phyloP scores from a whole-genome alignment of 2,329 filamentous ascomycete species.

The Exophiala calicioides region DNA sequence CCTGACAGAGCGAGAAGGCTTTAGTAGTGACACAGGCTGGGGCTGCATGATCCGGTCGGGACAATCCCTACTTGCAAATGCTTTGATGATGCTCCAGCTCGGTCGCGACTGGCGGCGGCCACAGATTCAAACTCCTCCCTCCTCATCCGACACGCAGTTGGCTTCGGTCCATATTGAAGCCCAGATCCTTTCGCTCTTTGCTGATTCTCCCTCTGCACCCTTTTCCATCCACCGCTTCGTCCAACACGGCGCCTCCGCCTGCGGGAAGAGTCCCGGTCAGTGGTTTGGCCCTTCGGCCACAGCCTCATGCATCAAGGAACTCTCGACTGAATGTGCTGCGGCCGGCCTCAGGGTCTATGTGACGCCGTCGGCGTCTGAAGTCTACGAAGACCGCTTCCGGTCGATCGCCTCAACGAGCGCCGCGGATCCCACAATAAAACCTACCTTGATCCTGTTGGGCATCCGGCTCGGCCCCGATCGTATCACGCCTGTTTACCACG shows the following conservation, averaged over 20 bases:
- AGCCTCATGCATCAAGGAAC: constrained; percentile 83
- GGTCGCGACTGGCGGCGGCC: constrained; percentile 60
- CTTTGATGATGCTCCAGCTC: constrained; percentile 69
- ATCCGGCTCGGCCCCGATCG: constrained; percentile 91
- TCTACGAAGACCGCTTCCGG: constrained; percentile 88
- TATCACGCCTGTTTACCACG: constrained; percentile 92
- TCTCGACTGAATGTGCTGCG: constrained; percentile 66
- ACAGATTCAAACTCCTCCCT: constrained; percentile 47
- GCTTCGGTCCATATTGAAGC: constrained; percentile 14
- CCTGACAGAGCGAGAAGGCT: constrained; percentile 75
- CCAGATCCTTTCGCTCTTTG: constrained; percentile 75
- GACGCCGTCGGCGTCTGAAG: constrained; percentile 84
- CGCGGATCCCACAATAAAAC: constrained; percentile 68
- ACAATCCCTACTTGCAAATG: constrained; percentile 87
- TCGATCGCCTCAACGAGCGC: constrained; percentile 63
- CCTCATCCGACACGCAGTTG: background rate
- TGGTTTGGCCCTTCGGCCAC: constrained; percentile 99
- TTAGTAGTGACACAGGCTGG: constrained; percentile 94
- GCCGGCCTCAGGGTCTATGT: constrained; percentile 77
- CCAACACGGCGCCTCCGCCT: constrained; percentile 77
- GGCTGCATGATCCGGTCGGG: constrained; percentile 98
- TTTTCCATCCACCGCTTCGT: constrained; percentile 98
- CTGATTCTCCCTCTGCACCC: constrained; percentile 79
- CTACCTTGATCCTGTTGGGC: constrained; percentile 85
- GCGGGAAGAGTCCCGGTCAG: constrained; percentile 92